These are phyloP conservation scores for Alternaria ventricosa DNA, from an alignment of 2,329 filamentous ascomycete species.

Conservation along the genomic window DNA sequence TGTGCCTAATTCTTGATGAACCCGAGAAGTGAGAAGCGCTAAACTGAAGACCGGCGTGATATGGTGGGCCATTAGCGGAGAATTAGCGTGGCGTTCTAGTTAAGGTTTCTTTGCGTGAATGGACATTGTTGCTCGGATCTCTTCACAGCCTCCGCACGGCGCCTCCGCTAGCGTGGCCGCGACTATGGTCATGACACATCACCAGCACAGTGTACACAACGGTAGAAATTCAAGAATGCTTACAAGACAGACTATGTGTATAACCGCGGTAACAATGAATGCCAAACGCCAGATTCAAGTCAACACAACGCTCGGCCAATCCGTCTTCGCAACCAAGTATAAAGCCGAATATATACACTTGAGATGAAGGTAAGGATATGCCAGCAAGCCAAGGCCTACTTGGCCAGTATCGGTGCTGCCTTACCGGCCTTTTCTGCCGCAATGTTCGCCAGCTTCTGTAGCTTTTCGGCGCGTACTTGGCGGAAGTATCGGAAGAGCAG, in stretches of 20 bases:
- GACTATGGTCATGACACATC: background rate
- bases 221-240: background rate
- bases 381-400: constrained; percentile 23
- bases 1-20: background rate
- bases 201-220: background rate
- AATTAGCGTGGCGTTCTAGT: background rate
- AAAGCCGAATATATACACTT: constrained; percentile 7
- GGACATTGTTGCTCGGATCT: background rate
- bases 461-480: constrained; percentile 70
- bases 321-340: background rate
- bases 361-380: constrained; percentile 8
- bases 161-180: background rate
- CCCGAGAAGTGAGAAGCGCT: background rate
- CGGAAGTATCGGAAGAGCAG: constrained; percentile 83
- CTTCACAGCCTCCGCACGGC: background rate
- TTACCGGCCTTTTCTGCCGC: constrained; percentile 63
- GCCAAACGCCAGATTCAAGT: background rate
- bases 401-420: constrained; percentile 40
- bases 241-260: background rate
- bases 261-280: background rate
- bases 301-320: background rate
- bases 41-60: background rate
- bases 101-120: background rate
- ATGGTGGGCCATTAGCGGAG: background rate
- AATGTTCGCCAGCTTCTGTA: constrained; percentile 70